Percentiles rank a stretch among this genome's conserved stretches.
These are phyloP conservation scores for Phytophthora pisi DNA, from an alignment of 352 stramenopile species.

Conservation along the genomic window DNA sequence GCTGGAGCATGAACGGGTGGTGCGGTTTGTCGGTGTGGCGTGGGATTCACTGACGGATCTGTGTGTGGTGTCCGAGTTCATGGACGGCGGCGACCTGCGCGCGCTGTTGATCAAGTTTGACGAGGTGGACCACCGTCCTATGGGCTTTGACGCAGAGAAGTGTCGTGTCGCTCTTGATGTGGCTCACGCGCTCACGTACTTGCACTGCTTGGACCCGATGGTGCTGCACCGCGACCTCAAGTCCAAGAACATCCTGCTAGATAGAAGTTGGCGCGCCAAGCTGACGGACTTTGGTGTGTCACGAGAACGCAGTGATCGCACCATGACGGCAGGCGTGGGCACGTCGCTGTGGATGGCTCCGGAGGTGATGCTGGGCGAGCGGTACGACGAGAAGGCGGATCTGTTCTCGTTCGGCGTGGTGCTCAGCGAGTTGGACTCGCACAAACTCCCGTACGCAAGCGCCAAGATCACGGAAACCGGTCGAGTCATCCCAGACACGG, in stretches of 20 bases:
- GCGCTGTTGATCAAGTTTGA: slow-evolving; percentile 42
- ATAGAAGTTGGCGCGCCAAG: slow-evolving; percentile 50
- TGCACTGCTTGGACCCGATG: slow-evolving; percentile 58
- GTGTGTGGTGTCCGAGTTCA: slow-evolving; percentile 51
- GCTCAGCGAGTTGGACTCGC: slow-evolving; percentile 37
- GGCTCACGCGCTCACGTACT: slow-evolving; percentile 60
- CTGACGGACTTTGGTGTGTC: slow-evolving; percentile 67
- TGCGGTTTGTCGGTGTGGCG: slow-evolving; percentile 46
- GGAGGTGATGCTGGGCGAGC: slow-evolving; percentile 45
- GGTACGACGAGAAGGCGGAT: slow-evolving; percentile 42
- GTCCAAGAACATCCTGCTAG: slow-evolving; percentile 56
- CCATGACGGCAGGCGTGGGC: slow-evolving; percentile 54
- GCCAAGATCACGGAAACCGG: slow-evolving; percentile 40
- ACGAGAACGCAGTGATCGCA: slow-evolving; percentile 42
- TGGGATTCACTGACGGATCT: slow-evolving; percentile 50
- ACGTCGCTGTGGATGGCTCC: slow-evolving; percentile 62
- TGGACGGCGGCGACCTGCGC: slow-evolving; percentile 50
- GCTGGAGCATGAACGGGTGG: slow-evolving; percentile 42
- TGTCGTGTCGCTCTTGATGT: slow-evolving; percentile 62
- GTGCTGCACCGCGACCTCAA: slow-evolving; percentile 54
- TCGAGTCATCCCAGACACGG: slow-evolving; percentile 30
- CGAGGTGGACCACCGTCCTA: slow-evolving; percentile 19
- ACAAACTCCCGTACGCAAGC: slow-evolving; percentile 40
- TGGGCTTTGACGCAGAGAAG: slow-evolving; percentile 52
- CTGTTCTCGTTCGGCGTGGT: slow-evolving; percentile 43